Base-by-base conservation (phyloP, 2,329 filamentous ascomycete species). In the Colletotrichum sp. region DNA sequence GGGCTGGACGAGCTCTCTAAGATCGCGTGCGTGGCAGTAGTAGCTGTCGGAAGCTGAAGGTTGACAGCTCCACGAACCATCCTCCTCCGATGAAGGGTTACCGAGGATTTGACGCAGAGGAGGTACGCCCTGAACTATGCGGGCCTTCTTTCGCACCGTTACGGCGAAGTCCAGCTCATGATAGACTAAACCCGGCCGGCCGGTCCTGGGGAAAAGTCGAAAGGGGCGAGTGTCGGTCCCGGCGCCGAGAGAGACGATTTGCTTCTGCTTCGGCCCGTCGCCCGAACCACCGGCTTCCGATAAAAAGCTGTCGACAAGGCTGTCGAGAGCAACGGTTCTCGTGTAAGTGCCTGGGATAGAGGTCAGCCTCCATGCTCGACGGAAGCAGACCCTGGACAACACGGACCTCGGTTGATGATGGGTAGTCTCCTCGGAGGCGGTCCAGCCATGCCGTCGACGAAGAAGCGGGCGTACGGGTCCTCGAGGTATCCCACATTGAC, bases 171-270 rank as follows among this genome's bases (percentile, higher is more conserved):
- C 97, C 72, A 99, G 88, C 84, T 99, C 97, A 83, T 98, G 96
- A 83, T 98, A 99, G 74, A 94, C 83, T 22, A 98, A 84, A 15
- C 84, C 81, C 16, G 80, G 72, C 7, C 80, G 77, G 8, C 76
- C 69, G 1, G 86, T 83, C 19, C 86, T 82, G 11, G 90, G 85
- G 75, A 94, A 89, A 1, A 98, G 86, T 25, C 95, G 93, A 81
- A 98, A 96, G 75, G 93, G 94, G 19, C 97, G 91, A 8, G 97
- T 98, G 82, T 99, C 97, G 13, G 96, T 98, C 28, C 97, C 97
- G 19, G 97, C 96, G 34, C 97, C 97, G 1, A 99, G 90, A 0
- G 96, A 98, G 76, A 99, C 90, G 75, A 99, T 95, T 82, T 99
- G 97, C 77, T 91, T 92, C 60, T 85, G 77, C 22, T 30, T 67